Base-by-base conservation (phyloP, 2,329 filamentous ascomycete species). In the Gnomoniopsis smithogilvyi region DNA sequence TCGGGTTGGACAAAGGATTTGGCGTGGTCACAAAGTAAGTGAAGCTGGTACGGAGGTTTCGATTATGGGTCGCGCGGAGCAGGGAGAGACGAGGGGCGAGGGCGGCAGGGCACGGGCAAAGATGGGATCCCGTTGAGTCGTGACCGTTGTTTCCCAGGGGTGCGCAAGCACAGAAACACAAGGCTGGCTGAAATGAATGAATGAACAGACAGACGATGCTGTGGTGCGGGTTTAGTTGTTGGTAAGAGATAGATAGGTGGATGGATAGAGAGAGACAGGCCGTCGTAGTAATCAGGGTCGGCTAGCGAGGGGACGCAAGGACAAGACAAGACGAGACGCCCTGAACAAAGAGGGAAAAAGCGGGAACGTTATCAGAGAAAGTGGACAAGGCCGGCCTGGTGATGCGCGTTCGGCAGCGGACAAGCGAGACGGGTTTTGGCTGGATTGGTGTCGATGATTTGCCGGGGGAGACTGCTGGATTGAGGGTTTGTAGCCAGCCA, bases 281-380 rank as follows among this genome's bases (percentile, higher is more conserved):
- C 19, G 54, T 3, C 17, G 41, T n/a, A 3, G 51, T 45, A 51
- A 55, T 58, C 54, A 51, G 54, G 54, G 57, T 62, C 60, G 57
- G 54, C 60, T 57, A 60, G 60, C 60, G 60, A 55, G 51, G 41
- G 19, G 41, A 6, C n/a, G 41, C 17, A 19, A 6, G 15, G 38
- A 6, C 38, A n/a, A 45, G 15, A 21, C 41, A 21, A 19, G n/a
- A 11, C 19, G 14, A 49, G 46, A 38, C 52, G 52, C 56, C 59
- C 56, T 59, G 54, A 47, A 47, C 60, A 62, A 60, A 62, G 60
- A 62, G 50, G n/a, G 41, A 53, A 62, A 62, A 62, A 62, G 57
- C 60, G 60, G 60, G 60, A 47, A 62, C 60, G 60, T 62, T 62
- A 60, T 62, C 60, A 62, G 53, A 62, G 53, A 60, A 60, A 55